These are phyloP conservation scores for Periconia sp. DNA, from an alignment of 2,329 filamentous ascomycete genomes.

Conservation along the genomic window DNA sequence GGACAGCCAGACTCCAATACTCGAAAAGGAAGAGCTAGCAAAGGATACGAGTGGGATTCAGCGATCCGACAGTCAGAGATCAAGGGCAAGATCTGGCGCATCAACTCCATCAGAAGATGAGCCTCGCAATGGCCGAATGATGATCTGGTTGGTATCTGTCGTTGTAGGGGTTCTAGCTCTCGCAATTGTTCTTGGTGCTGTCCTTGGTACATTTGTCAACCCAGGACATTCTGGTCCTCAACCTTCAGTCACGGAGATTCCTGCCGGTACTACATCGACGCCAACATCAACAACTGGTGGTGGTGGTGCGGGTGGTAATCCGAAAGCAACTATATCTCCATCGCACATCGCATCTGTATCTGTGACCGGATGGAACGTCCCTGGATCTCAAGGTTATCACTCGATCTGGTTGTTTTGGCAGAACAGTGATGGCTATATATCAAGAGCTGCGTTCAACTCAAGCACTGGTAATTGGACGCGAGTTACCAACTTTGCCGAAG, in stretches of 20 bases:
- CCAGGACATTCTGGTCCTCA: slow-evolving; percentile 1
- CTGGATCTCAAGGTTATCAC: slow-evolving; percentile 13
- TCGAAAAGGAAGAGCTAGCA: slow-evolving; percentile 10
- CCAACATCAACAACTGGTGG: slow-evolving; percentile 8
- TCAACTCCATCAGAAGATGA: slow-evolving; percentile 6
- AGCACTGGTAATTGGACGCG: slow-evolving; percentile 23
- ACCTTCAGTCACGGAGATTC: slow-evolving; percentile 19
- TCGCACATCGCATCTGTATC: slow-evolving; percentile 13
- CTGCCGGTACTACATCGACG: slow-evolving; percentile 13
- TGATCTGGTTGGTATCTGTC: slow-evolving; percentile 13
- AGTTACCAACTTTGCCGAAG: slow-evolving; percentile 18
- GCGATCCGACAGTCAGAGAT: slow-evolving; percentile 1
- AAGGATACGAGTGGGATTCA: slow-evolving; percentile 4
- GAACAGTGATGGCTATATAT: slow-evolving; percentile 17
- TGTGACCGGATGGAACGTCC: slow-evolving; percentile 16
- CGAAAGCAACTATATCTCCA: slow-evolving; percentile 4
- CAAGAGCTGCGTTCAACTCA: slow-evolving; percentile 19
- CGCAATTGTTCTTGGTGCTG: slow-evolving; percentile 20
- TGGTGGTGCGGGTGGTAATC: not conserved
- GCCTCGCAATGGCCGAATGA: slow-evolving; percentile 12
- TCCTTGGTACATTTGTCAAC: slow-evolving; percentile 16
- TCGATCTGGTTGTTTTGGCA: slow-evolving; percentile 20
- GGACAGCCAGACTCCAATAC: slow-evolving; percentile 11
- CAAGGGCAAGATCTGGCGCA: not conserved
- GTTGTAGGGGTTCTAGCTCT: slow-evolving; percentile 10